phyloP scores from a whole-genome alignment of 2,329 filamentous ascomycete species.

The Trichophyton mentagrophytes region DNA sequence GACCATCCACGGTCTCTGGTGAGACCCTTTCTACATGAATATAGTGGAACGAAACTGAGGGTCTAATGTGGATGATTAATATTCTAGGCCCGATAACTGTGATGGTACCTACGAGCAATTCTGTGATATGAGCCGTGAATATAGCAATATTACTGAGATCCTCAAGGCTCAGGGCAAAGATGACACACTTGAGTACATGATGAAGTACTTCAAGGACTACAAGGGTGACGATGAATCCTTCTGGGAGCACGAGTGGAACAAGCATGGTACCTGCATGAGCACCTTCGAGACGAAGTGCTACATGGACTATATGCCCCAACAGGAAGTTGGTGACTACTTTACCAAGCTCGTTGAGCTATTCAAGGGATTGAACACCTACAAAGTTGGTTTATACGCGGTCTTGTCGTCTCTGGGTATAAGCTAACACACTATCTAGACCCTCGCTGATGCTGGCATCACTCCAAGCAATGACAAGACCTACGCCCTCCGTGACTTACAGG shows the following conservation, averaged over 20 bases:
- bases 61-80: neutral
- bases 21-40: slow-evolving; percentile 13
- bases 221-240: slow-evolving; percentile 43
- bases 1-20: slow-evolving; percentile 48
- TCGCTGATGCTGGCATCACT: slow-evolving; percentile 43
- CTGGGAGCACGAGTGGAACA: slow-evolving; percentile 61
- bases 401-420: neutral
- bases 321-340: slow-evolving; percentile 49
- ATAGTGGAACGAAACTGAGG: neutral
- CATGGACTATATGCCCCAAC: slow-evolving; percentile 39
- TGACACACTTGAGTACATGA: slow-evolving; percentile 45
- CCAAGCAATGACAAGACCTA: slow-evolving; percentile 41
- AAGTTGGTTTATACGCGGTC: slow-evolving; percentile 20
- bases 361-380: slow-evolving; percentile 43
- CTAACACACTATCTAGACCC: slow-evolving; percentile 12
- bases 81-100: slow-evolving; percentile 38
- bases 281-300: slow-evolving; percentile 56
- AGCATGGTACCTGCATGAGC: slow-evolving; percentile 60
- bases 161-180: slow-evolving; percentile 38
- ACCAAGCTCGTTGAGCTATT: slow-evolving; percentile 43
- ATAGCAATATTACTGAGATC: slow-evolving; percentile 46
- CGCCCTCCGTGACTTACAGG: slow-evolving; percentile 38
- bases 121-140: slow-evolving; percentile 43
- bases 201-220: slow-evolving; percentile 48
- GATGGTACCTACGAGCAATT: slow-evolving; percentile 45